phyloP scores from a whole-genome alignment of 164 flowering plant species.

The Macadamia integrifolia region DNA sequence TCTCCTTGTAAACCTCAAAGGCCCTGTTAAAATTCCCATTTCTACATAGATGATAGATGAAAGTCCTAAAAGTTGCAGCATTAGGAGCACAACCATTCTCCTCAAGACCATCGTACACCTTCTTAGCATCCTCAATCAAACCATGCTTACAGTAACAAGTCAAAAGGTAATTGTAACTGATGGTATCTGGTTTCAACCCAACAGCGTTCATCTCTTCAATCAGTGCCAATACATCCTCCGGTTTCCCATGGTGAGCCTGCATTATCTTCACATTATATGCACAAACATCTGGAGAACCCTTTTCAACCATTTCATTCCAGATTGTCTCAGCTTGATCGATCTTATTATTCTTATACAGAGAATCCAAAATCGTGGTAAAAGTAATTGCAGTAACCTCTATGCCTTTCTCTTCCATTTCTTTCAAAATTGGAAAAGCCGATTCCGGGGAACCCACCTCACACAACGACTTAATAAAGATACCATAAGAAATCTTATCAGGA shows the following conservation, averaged over 20 bases:
- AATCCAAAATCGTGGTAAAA: constrained; percentile 51
- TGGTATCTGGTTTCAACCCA: constrained; percentile 58
- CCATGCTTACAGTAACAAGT: constrained; percentile 51
- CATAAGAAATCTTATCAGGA: constrained; percentile 63
- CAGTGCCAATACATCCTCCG: constrained; percentile 42
- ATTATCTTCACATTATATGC: constrained; percentile 63
- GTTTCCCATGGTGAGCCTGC: constrained; percentile 33
- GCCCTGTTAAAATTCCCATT: constrained; percentile 38
- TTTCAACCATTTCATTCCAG: constrained; percentile 59
- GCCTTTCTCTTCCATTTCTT: constrained; percentile 54
- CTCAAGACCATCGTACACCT: constrained; percentile 48
- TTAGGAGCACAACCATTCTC: constrained; percentile 49
- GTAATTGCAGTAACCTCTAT: constrained; percentile 43
- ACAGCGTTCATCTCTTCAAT: constrained; percentile 61
- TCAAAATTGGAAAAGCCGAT: constrained; percentile 33
- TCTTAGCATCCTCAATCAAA: constrained; percentile 62
- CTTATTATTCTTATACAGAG: constrained; percentile 52
- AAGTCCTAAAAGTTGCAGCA: constrained; percentile 67
- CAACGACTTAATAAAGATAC: constrained; percentile 51
- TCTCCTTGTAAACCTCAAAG: constrained; percentile 55
- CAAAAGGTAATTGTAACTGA: constrained; percentile 56
- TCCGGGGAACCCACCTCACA: constrained; percentile 50
- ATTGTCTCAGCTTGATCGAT: constrained; percentile 46
- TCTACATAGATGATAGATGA: constrained; percentile 42
- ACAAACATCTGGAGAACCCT: constrained; percentile 51